phyloP scores from a whole-genome alignment of 1,139 yeast species.

The Blastobotrys elegans region DNA sequence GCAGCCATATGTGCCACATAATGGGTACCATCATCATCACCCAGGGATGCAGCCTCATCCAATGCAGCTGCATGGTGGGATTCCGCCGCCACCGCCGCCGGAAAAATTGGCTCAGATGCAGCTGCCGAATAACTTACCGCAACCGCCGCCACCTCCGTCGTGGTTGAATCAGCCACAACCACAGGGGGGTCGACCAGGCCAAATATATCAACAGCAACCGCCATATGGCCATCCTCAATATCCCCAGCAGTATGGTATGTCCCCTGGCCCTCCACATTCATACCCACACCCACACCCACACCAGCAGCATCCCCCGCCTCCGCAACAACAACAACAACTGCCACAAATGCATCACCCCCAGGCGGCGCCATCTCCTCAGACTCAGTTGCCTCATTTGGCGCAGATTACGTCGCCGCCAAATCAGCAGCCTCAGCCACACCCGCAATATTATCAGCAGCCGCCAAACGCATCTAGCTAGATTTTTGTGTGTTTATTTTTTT shows the following conservation, averaged over 20 bases:
- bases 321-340: constrained; percentile 8
- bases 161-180: constrained; percentile 1
- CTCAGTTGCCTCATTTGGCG: neutral
- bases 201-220: neutral
- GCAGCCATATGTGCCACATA: neutral
- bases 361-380: neutral
- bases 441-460: neutral
- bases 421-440: neutral
- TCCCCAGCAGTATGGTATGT: neutral
- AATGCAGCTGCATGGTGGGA: neutral
- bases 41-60: neutral
- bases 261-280: neutral
- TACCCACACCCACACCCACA: constrained; percentile 1
- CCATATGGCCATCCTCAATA: constrained; percentile 1
- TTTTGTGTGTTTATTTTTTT: neutral
- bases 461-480: neutral
- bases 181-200: neutral
- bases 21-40: neutral
- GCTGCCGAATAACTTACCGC: neutral
- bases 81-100: neutral
- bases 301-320: constrained; percentile 4
- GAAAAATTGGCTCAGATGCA: neutral
- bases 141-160: constrained; percentile 1
- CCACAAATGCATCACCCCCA: neutral
- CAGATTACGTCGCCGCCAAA: neutral